Evolutionary conservation across 768 basidiomycete species (phyloP).

Genomic region (Multifurca ochricompacta): DNA sequence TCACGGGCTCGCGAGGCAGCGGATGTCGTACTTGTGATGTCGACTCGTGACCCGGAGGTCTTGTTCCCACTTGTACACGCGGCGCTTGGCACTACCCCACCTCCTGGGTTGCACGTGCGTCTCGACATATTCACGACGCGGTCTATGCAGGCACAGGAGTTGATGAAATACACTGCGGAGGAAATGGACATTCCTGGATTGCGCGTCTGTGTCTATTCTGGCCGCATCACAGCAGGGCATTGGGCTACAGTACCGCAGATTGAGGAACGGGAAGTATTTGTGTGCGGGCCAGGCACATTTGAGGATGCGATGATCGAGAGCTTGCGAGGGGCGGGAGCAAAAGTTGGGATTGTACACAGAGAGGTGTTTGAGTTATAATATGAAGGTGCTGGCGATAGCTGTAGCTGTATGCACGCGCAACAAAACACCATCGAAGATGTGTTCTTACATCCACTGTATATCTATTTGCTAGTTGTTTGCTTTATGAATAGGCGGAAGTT

Average conservation of each 20-base stretch:
- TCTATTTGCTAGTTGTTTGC: no score
- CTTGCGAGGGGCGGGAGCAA: slow-evolving; percentile 32
- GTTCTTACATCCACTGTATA: no score
- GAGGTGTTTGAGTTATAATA: slow-evolving; percentile 41
- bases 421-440: not conserved
- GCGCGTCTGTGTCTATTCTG: slow-evolving; percentile 19
- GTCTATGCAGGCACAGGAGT: not conserved
- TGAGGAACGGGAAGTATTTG: slow-evolving; percentile 30
- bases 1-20: slow-evolving; percentile 17
- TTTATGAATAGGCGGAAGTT: no score
- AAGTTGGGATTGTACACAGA: slow-evolving; percentile 27
- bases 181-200: slow-evolving; percentile 8
- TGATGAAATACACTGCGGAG: not conserved
- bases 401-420: no score
- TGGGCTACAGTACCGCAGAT: slow-evolving; percentile 13
- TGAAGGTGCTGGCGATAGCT: not conserved
- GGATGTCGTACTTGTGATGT: slow-evolving; percentile 42
- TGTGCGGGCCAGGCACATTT: slow-evolving; percentile 46
- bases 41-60: slow-evolving; percentile 48
- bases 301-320: slow-evolving; percentile 33
- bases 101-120: slow-evolving; percentile 23
- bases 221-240: slow-evolving; percentile 21
- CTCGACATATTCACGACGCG: slow-evolving; percentile 37
- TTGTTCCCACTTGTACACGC: slow-evolving; percentile 36
- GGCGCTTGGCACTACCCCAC: slow-evolving; percentile 23